A percentile compares a stretch with the other conserved stretches of the same genome.
Conservation (phyloP, 108 stramenopile genomes). For the Conticribra weissflogii region DNA sequence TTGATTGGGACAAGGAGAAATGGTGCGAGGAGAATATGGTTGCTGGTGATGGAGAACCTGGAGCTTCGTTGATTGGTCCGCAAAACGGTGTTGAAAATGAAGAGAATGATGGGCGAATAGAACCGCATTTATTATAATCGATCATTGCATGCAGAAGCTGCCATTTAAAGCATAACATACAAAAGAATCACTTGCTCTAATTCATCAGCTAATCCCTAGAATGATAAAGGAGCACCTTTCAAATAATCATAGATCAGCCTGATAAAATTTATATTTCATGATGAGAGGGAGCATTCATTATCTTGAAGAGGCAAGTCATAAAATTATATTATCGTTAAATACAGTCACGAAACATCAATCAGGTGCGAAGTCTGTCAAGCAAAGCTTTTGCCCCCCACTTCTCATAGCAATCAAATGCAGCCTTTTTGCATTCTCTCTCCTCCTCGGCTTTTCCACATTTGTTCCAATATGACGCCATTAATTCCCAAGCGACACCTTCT, state of each 20-base stretch:
- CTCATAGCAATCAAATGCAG: not conserved
- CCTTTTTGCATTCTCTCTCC: not conserved
- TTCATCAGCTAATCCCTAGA: too few species aligned
- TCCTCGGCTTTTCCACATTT: not conserved
- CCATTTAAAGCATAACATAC: too few species aligned
- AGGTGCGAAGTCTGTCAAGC: too few species aligned
- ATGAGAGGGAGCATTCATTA: too few species aligned
- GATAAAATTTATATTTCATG: too few species aligned
- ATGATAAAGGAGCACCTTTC: too few species aligned
- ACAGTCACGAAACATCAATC: too few species aligned
- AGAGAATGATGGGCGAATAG: not conserved
- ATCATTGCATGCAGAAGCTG: too few species aligned
- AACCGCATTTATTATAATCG: not conserved
- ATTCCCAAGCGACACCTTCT: not conserved
- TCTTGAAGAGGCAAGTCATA: too few species aligned
- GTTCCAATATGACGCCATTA: not conserved
- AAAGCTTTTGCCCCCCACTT: not conserved
- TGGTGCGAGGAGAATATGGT: slow-evolving; percentile 36
- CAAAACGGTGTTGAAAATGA: not conserved
- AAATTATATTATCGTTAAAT: too few species aligned
- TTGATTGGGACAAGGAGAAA: slow-evolving; percentile 44
- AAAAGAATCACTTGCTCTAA: too few species aligned
- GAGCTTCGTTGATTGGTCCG: not conserved
- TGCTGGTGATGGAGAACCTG: not conserved
- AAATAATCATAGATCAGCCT: too few species aligned